Base-by-base conservation (phyloP, 345 rosid genomes). In the Lumnitzera racemosa region DNA sequence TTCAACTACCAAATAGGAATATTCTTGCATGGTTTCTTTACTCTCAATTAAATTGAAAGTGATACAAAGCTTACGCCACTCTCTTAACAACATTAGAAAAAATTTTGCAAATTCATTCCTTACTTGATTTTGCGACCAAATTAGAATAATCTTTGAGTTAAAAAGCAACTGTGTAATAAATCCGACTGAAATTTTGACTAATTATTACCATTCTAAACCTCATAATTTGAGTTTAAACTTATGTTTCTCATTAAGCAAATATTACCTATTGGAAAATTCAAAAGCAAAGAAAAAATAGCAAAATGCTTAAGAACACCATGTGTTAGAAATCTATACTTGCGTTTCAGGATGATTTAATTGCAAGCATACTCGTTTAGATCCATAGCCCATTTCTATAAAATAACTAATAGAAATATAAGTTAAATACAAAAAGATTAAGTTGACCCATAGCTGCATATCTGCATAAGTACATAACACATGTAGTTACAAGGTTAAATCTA, bases 381-480 rank as follows among this genome's bases (percentile, higher is more conserved):
- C 49, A 90, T 88, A 6, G 91, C 94, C 96, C 97, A 86, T 76
- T 47, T 79, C 97, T 88, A 24, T 16, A 59, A 43, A 60, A 48
- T 36, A 36, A 36, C 7, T 12, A 53, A 58, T 55, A 47, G 55
- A 9, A 46, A 20, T 27, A 41, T 53, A 43, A 27, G 29, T 41
- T 47, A 13, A 50, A 56, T 49, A 24, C 7, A 36, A 16, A 13
- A 14, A 14, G 56, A 66, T 8, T 24, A 13, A 31, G 15, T 13
- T 29, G 57, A 57, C 1, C 29, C 46, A 3, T 6, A 46, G 48
- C 12, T 51, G 46, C 11, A n/a, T 23, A 43, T 46, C 16, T 51
- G 11, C 12, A 13, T 43, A 43, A 52, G 36, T 53, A 17, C 43
- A 52, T 61, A 51, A 11, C 53, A 53, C 89, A 62, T 62, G 86